Percentiles rank a stretch among this genome's conserved stretches.
These are phyloP conservation scores for Bretschneidera sinensis DNA, from an alignment of 345 rosid species.

Conservation along the genomic window DNA sequence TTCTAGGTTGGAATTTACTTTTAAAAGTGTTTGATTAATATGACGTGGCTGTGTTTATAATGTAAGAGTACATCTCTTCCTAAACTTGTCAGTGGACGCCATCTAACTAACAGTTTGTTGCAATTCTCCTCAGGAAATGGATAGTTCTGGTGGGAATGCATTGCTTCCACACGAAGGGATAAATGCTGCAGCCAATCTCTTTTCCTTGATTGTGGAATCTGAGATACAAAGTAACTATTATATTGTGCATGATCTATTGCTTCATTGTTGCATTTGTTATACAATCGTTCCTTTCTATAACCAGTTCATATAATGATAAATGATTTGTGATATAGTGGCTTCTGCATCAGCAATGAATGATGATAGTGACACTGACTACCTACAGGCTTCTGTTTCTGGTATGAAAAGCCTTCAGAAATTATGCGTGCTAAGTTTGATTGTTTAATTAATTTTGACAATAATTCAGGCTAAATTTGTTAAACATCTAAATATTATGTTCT, in stretches of 20 bases:
- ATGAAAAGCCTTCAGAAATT: constrained; percentile 22
- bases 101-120: constrained; percentile 21
- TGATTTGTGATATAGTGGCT: constrained; percentile 41
- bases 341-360: constrained; percentile 63
- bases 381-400: constrained; percentile 90
- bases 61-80: background rate
- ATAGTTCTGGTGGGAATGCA: constrained; percentile 46
- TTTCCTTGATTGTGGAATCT: constrained; percentile 71
- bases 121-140: constrained; percentile 51
- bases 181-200: constrained; percentile 73
- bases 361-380: constrained; percentile 54
- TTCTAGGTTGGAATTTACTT: background rate
- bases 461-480: constrained; percentile 4
- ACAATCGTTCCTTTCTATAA: background rate
- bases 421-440: constrained; percentile 5
- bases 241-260: constrained; percentile 13
- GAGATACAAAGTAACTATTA: constrained; percentile 64
- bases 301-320: constrained; percentile 14
- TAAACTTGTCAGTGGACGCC: constrained; percentile 9
- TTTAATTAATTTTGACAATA: constrained; percentile 17
- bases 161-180: constrained; percentile 83
- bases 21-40: background rate
- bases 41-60: background rate
- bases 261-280: constrained; percentile 1
- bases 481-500: constrained; percentile 22